Evolutionary conservation across 495 filamentous ascomycete species (phyloP).

Genomic region (Aspergillus asperescens): DNA sequence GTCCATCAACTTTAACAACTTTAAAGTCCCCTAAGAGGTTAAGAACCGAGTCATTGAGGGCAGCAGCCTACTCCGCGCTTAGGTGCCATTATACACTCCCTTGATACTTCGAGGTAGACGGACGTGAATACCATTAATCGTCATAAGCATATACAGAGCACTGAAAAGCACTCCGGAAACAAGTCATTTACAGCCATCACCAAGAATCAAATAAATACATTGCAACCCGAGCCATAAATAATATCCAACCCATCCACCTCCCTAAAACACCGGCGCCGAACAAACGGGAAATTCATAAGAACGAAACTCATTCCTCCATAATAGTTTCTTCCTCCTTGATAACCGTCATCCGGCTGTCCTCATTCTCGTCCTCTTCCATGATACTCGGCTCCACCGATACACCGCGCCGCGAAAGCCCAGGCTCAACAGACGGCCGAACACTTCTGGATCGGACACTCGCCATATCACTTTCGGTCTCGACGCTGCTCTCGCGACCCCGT

Average conservation of each 20-base stretch:
- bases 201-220: background rate
- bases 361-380: constrained; percentile 50
- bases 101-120: too few relatives aligned
- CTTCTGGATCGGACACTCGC: constrained; percentile 36
- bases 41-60: too few relatives aligned
- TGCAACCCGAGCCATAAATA: background rate
- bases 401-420: constrained; percentile 23
- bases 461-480: constrained; percentile 34
- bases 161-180: too few relatives aligned
- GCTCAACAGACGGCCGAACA: constrained; percentile 39
- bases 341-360: constrained; percentile 44
- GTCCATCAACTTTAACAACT: too few relatives aligned
- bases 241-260: background rate
- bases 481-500: constrained; percentile 33
- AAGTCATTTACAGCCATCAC: background rate
- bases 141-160: background rate
- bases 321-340: constrained; percentile 46
- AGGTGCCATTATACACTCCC: too few relatives aligned
- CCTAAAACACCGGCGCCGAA: constrained; percentile 14
- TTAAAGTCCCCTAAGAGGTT: too few relatives aligned
- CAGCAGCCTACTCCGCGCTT: too few relatives aligned
- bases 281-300: constrained; percentile 21
- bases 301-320: constrained; percentile 13
- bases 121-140: too few relatives aligned
- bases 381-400: constrained; percentile 44